Evolutionary conservation across 768 basidiomycete species (phyloP).

Genomic region (Trametes elegans): DNA sequence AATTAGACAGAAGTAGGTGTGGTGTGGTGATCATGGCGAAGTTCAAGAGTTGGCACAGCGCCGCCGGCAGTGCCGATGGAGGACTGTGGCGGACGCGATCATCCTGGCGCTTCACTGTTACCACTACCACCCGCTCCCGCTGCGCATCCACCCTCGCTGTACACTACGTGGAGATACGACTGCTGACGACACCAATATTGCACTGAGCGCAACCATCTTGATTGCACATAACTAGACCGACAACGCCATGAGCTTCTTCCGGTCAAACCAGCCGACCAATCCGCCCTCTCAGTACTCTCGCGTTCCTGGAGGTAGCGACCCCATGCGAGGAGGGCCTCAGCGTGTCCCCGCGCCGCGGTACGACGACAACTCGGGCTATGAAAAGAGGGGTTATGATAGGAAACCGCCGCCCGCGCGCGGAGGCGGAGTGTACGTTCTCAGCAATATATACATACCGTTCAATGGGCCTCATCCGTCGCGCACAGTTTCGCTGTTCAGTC

Average conservation of each 20-base stretch:
- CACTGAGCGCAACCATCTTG: background rate
- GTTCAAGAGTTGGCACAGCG: no score
- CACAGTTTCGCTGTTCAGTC: constrained; percentile 23
- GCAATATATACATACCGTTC: background rate
- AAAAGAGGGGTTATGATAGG: constrained; percentile 29
- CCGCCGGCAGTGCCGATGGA: no score
- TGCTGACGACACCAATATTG: background rate
- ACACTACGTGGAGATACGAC: background rate
- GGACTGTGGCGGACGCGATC: background rate
- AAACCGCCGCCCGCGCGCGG: constrained; percentile 15
- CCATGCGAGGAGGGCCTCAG: constrained; percentile 9
- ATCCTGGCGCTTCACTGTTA: background rate
- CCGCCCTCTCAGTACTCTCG: constrained; percentile 44
- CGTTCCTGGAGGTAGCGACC: constrained; percentile 35
- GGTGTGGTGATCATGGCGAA: no score
- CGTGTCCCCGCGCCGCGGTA: constrained; percentile 29
- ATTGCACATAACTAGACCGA: background rate
- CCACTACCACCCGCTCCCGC: background rate
- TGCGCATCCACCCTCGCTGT: background rate
- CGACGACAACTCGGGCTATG: constrained; percentile 30
- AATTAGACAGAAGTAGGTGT: no score
- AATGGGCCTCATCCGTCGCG: background rate
- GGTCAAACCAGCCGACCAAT: constrained; percentile 14
- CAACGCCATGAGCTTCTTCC: constrained; percentile 23
- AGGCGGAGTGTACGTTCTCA: constrained; percentile 23